Evolutionary conservation across 495 filamentous ascomycete genomes (phyloP), one percentile per base, ranked within the genome.

Genomic region (Lophiostoma macrostomum): DNA sequence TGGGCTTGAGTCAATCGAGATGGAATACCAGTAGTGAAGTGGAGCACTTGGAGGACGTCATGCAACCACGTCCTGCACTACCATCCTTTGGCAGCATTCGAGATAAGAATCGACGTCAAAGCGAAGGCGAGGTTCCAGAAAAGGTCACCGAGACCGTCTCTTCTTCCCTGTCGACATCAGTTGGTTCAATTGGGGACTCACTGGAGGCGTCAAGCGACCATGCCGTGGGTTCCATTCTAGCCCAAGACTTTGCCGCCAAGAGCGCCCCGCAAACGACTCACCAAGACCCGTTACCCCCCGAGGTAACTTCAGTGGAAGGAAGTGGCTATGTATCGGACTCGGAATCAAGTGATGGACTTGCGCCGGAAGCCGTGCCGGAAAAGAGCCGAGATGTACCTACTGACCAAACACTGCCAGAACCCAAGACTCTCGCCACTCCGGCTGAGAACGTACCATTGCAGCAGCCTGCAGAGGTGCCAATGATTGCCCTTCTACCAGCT

Each of bases 31-130:
- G 8, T 8, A 37, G 18, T 14, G 35, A 52, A 24, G 62, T 75
- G 7, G 76, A 87, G 25, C 83, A 87, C 38, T 69, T 76, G 32
- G 81, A 85, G 52, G 74, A 81, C 30, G 66, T 77, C 2, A 85
- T 94, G 74, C 83, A 83, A 56, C 88, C 89, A 19, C 76, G 86
- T 7, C 86, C 86, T 4, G 80, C 80, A 1, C 73, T 95, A 16
- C 90, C 90, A 7, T 89, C 84, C 16, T 95, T 95, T 68, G 90
- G 88, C 16, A 91, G 88, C 63, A 76, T 94, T 29, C 79, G 88
- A 34, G 71, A 64, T 16, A 66, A 50, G 28, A 71, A 70, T 13
- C 47, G 55, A 35, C 52, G 54, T 4, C n/a, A 47, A 64, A 18
- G 64, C 52, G 38, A 74, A 65, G 50, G 42, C 1, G 45, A 56